Percentiles rank a stretch among this genome's conserved stretches.
Evolutionary conservation across 192 early-diverging fungal species (phyloP).

Genomic region (Coemansia sp.): DNA sequence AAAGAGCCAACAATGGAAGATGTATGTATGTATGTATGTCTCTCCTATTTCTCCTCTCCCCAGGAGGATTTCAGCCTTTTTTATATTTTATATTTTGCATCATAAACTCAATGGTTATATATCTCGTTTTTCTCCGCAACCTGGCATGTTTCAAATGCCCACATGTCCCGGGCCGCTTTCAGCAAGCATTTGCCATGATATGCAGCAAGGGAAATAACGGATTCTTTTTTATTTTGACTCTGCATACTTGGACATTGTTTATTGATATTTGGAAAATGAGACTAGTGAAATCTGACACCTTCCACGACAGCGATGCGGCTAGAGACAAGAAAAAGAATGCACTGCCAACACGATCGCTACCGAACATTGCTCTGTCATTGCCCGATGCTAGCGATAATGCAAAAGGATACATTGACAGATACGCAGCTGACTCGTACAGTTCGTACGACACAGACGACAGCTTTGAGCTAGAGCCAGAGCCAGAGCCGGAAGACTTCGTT

Average conservation of each 20-base stretch:
- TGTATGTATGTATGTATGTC: too few relatives aligned
- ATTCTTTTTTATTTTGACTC: too few relatives aligned
- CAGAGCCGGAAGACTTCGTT: too few relatives aligned
- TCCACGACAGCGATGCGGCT: background rate
- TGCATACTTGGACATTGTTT: too few relatives aligned
- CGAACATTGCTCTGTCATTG: slow-evolving; percentile 16
- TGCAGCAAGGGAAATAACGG: background rate
- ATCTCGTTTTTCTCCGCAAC: too few relatives aligned
- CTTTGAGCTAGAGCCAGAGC: background rate
- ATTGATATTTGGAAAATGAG: background rate
- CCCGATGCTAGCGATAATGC: background rate
- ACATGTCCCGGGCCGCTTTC: background rate
- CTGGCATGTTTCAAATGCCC: slow-evolving; percentile 3
- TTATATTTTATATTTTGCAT: background rate
- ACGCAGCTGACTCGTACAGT: slow-evolving; percentile 9
- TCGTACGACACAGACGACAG: background rate
- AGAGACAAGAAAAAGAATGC: background rate
- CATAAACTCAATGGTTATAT: too few relatives aligned
- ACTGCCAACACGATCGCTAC: slow-evolving; percentile 9
- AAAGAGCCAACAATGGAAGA: background rate
- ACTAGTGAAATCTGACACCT: background rate
- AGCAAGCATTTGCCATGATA: background rate
- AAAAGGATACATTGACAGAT: slow-evolving; percentile 18
- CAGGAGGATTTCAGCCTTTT: background rate
- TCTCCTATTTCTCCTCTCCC: too few relatives aligned